phyloP scores from a whole-genome alignment of 1,139 yeast genomes.

The Geotrichum reessii region DNA sequence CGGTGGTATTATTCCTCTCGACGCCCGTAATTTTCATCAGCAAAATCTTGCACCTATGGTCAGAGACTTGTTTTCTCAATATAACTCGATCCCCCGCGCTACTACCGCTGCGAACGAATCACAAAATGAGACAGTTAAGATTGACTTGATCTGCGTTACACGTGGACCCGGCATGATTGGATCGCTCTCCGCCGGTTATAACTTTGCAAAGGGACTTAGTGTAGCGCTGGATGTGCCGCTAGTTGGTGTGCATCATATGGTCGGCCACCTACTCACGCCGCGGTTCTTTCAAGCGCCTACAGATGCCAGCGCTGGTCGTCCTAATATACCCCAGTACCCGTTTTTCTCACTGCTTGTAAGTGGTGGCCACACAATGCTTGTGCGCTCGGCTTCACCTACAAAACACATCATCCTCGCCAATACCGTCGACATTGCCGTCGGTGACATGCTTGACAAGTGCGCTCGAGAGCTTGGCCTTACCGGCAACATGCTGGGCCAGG shows the following conservation, averaged over 20 bases:
- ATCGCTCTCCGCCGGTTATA: constrained; percentile 73
- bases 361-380: constrained; percentile 95
- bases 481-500: constrained; percentile 84
- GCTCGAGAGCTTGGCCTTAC: constrained; percentile 74
- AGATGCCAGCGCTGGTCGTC: constrained; percentile 37
- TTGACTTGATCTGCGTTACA: constrained; percentile 82
- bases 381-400: constrained; percentile 52
- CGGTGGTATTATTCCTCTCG: constrained; percentile 89
- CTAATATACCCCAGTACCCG: constrained; percentile 55
- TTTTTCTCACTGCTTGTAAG: constrained; percentile 74
- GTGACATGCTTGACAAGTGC: constrained; percentile 90
- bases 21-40: constrained; percentile 79
- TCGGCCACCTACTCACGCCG: constrained; percentile 80
- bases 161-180: constrained; percentile 98
- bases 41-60: constrained; percentile 46
- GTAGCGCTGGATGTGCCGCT: constrained; percentile 72
- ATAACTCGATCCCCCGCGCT: not conserved
- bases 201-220: constrained; percentile 77
- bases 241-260: constrained; percentile 93
- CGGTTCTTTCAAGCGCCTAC: constrained; percentile 36
- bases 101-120: not conserved
- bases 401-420: constrained; percentile 70
- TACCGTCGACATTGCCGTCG: constrained; percentile 84
- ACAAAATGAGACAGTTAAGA: constrained; percentile 34
- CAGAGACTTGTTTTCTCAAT: constrained; percentile 33